Percentiles rank a stretch among this genome's conserved stretches.
Conservation (phyloP, 1,284 basidiomycete genomes). For the Ustilago xerochloae region DNA sequence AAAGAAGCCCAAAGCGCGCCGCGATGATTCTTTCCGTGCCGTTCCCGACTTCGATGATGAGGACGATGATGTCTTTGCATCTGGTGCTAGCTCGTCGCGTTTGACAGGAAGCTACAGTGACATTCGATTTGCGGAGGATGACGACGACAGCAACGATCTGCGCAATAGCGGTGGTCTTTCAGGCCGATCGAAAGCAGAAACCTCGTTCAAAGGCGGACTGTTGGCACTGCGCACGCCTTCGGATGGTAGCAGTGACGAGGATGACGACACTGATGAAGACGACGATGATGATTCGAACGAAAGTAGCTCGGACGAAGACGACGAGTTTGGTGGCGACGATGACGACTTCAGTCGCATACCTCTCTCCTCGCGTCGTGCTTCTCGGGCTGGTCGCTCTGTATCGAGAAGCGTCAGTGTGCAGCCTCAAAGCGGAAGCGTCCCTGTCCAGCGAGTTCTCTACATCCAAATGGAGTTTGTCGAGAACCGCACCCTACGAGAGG, state of each 20-base stretch:
- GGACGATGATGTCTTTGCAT: slow-evolving; percentile 61
- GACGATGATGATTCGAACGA: slow-evolving; percentile 27
- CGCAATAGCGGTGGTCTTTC: slow-evolving; percentile 10
- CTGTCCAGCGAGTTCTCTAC: slow-evolving; percentile 77
- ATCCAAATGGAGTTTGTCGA: slow-evolving; percentile 81
- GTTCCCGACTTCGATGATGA: slow-evolving; percentile 57
- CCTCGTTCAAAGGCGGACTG: slow-evolving; percentile 17
- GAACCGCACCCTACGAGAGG: slow-evolving; percentile 64
- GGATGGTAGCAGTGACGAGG: slow-evolving; percentile 27
- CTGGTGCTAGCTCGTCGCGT: slow-evolving; percentile 70
- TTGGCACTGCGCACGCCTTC: slow-evolving; percentile 39
- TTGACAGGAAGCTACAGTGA: slow-evolving; percentile 64
- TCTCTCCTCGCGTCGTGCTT: slow-evolving; percentile 32
- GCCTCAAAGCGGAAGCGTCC: slow-evolving; percentile 6
- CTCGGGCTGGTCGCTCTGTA: slow-evolving; percentile 26
- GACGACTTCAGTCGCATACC: slow-evolving; percentile 51
- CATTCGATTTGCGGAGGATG: slow-evolving; percentile 75
- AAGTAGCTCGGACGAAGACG: slow-evolving; percentile 37
- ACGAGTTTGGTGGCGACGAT: slow-evolving; percentile 30
- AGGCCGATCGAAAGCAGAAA: slow-evolving; percentile 12
- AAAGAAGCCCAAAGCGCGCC: slow-evolving; percentile 1
- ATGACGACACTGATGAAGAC: slow-evolving; percentile 10
- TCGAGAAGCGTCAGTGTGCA: slow-evolving; percentile 35
- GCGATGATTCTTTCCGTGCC: slow-evolving; percentile 43
- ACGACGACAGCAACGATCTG: slow-evolving; percentile 63